Percentiles rank a stretch among this genome's conserved stretches.
phyloP scores from a whole-genome alignment of 148 eudicot species.

The Rhododendron williamsianum region DNA sequence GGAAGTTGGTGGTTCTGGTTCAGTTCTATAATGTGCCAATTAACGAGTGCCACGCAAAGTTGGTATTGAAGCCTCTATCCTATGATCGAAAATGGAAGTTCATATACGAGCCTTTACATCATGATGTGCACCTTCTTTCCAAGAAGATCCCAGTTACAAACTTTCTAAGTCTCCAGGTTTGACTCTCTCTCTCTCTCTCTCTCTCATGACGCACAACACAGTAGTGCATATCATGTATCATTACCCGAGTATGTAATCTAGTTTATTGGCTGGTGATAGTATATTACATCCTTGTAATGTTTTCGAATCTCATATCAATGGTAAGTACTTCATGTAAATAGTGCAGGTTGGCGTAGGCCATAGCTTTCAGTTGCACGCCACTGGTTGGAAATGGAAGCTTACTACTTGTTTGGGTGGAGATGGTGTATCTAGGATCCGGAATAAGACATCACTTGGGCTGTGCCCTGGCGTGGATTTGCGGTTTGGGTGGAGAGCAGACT shows the following conservation, averaged over 20 bases:
- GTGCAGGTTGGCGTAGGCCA: slow-evolving; percentile 88
- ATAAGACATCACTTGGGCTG: slow-evolving; percentile 73
- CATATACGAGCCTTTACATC: slow-evolving; percentile 66
- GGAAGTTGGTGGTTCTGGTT: slow-evolving; percentile 14
- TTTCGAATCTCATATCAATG: neutral
- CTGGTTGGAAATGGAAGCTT: slow-evolving; percentile 95
- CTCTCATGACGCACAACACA: neutral
- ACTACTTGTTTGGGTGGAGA: slow-evolving; percentile 84
- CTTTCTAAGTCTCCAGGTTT: slow-evolving; percentile 80
- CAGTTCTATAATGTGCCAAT: slow-evolving; percentile 79
- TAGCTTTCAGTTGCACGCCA: slow-evolving; percentile 59
- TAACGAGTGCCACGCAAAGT: slow-evolving; percentile 72
- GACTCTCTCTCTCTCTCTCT: neutral
- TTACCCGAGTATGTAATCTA: neutral
- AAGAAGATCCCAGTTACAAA: slow-evolving; percentile 87
- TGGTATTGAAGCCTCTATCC: slow-evolving; percentile 81
- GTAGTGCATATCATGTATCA: slow-evolving; percentile 3
- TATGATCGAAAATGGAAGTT: slow-evolving; percentile 72
- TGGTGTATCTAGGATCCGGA: slow-evolving; percentile 73
- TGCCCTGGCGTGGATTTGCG: slow-evolving; percentile 85
- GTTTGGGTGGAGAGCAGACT: slow-evolving; percentile 95
- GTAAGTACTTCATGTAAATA: slow-evolving; percentile 5
- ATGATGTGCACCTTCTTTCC: slow-evolving; percentile 75
- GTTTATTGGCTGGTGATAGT: neutral
- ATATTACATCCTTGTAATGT: neutral